These are phyloP conservation scores for Podaxis mareebaensis DNA, from an alignment of 768 basidiomycete genomes.

Conservation along the genomic window DNA sequence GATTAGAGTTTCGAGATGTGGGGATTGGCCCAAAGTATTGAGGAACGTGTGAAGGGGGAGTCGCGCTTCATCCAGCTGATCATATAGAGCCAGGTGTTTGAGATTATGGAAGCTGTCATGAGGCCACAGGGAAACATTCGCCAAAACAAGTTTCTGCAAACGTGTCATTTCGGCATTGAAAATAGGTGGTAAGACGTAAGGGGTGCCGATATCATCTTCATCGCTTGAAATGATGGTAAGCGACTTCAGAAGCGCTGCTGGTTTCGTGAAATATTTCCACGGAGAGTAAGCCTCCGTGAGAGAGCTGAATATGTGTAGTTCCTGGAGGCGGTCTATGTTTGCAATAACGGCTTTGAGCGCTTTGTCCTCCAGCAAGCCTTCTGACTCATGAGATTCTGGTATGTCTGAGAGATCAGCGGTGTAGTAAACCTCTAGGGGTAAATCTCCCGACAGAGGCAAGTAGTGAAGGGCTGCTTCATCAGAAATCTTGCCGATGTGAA, in stretches of 20 bases:
- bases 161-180: conserved; percentile 5
- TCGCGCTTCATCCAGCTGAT: conserved; percentile 13
- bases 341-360: neutral
- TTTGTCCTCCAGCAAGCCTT: conserved; percentile 1
- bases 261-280: conserved; percentile 12
- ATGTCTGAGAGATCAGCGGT: conserved; percentile 2
- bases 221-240: conserved; percentile 14
- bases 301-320: conserved; percentile 14
- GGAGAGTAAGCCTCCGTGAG: conserved; percentile 7
- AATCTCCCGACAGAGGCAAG: conserved; percentile 4
- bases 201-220: conserved; percentile 5
- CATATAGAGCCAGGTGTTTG: conserved; percentile 10
- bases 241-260: conserved; percentile 3
- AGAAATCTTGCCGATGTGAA: conserved; percentile 8
- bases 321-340: conserved; percentile 2
- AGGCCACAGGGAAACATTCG: conserved; percentile 15
- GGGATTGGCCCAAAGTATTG: conserved; percentile 5
- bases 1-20: conserved; percentile 13
- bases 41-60: conserved; percentile 14
- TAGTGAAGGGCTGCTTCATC: conserved; percentile 7
- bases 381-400: neutral
- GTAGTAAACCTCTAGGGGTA: conserved; percentile 12
- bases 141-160: conserved; percentile 12
- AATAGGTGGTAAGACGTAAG: conserved; percentile 9
- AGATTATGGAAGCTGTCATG: conserved; percentile 11